phyloP scores from a whole-genome alignment of 208 protist species.

The Crithidia expoeki region DNA sequence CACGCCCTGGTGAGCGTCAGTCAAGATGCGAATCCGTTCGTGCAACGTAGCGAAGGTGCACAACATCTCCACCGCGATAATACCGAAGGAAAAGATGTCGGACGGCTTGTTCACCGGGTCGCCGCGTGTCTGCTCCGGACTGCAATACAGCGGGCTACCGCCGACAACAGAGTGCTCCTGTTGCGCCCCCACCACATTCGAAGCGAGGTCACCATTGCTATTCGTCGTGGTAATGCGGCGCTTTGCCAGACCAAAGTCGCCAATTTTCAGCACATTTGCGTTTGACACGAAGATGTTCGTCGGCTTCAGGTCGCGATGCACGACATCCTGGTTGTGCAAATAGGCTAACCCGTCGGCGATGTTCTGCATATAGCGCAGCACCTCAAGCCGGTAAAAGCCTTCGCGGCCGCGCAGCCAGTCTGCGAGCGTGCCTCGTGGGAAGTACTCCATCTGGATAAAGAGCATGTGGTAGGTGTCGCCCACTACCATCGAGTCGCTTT shows the following conservation, averaged over 20 bases:
- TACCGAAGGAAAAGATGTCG: constrained; percentile 81
- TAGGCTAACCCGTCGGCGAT: constrained; percentile 73
- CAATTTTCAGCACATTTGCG: constrained; percentile 72
- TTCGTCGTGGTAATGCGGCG: constrained; percentile 21
- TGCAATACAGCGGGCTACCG: constrained; percentile 80
- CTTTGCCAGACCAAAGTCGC: constrained; percentile 87
- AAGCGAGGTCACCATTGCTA: constrained; percentile 27
- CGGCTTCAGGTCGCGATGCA: constrained; percentile 87
- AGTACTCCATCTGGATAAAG: constrained; percentile 92
- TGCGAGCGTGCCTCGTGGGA: constrained; percentile 67
- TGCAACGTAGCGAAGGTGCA: constrained; percentile 73
- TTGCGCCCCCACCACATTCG: constrained; percentile 36
- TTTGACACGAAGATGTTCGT: constrained; percentile 85
- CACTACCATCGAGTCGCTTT: not conserved
- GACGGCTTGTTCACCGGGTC: constrained; percentile 52
- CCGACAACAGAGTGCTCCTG: constrained; percentile 57
- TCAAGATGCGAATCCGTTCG: constrained; percentile 70
- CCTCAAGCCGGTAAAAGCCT: constrained; percentile 59
- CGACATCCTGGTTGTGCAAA: constrained; percentile 71
- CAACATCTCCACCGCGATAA: constrained; percentile 85
- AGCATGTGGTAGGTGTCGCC: constrained; percentile 59
- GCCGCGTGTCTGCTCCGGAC: constrained; percentile 75
- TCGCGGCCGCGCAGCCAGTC: constrained; percentile 59
- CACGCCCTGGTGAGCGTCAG: constrained; percentile 47
- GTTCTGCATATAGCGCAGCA: constrained; percentile 68